Evolutionary conservation across 108 stramenopile genomes (phyloP).

Genomic region (Bacterosira constricta): DNA sequence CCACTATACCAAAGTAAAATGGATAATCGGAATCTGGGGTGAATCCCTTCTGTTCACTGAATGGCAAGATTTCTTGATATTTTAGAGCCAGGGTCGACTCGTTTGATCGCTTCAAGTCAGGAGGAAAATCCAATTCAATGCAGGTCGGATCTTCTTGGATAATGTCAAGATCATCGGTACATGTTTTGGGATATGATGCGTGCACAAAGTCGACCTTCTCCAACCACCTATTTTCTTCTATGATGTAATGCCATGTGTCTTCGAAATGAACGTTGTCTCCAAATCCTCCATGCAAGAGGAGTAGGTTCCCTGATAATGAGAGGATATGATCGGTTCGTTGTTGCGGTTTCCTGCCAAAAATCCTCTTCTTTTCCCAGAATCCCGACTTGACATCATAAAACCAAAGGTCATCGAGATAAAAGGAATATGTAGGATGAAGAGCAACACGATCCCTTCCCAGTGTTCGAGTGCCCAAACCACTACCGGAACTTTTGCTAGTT

Average conservation of each 20-base stretch:
- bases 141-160: slow-evolving; percentile 56
- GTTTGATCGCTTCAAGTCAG: slow-evolving; percentile 41
- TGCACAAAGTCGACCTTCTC: slow-evolving; percentile 72
- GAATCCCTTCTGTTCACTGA: slow-evolving; percentile 38
- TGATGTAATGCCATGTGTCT: slow-evolving; percentile 87
- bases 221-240: slow-evolving; percentile 65
- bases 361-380: slow-evolving; percentile 60
- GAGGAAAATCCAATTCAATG: slow-evolving; percentile 58
- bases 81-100: slow-evolving; percentile 42
- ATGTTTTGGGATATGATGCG: slow-evolving; percentile 65
- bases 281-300: slow-evolving; percentile 79
- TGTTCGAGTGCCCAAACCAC: slow-evolving; percentile 35
- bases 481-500: slow-evolving; percentile 58
- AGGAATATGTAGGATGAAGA: slow-evolving; percentile 63
- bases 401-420: slow-evolving; percentile 83
- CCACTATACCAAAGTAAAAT: slow-evolving; percentile 61
- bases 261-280: slow-evolving; percentile 72
- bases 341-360: slow-evolving; percentile 33
- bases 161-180: slow-evolving; percentile 65
- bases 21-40: slow-evolving; percentile 43
- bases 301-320: slow-evolving; percentile 18
- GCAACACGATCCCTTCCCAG: slow-evolving; percentile 40
- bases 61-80: slow-evolving; percentile 49
- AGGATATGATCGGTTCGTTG: slow-evolving; percentile 41
- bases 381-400: slow-evolving; percentile 60